Evolutionary conservation across 805 yeast genomes (phyloP), one percentile per base, ranked within the genome.

Genomic region (Sugiyamaella smithiae): DNA sequence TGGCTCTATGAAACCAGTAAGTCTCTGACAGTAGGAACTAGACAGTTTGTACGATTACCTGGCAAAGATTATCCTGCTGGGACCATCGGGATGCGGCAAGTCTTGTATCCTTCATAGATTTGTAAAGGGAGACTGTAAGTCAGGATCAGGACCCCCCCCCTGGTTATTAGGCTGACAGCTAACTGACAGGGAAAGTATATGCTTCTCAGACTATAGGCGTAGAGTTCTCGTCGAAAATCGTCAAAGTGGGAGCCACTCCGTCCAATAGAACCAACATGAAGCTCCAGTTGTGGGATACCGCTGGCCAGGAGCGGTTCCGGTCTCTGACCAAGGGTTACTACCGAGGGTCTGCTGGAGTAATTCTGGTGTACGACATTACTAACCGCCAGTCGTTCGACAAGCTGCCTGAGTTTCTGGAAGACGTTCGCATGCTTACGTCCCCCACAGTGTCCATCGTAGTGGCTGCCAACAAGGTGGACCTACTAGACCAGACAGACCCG

Each of bases 291-390:
- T 89, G 97, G 97, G 97, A 89, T 67, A 89, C 97, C 26, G 97
- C 97, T 1, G 97, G 97, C 45, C 97, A 89, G 71, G 97, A 89
- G 67, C 79, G 97, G 69, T 90, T 88, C 71, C 79, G 97, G 67
- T 95, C 97, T 26, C 87, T 88, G 62, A 89, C 97, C 12, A 80
- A 93, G 46, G 96, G 96, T 2, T 90, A 90, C 67, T 90, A 90
- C 65, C 75, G 97, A 62, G 97, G 97, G 33, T 95, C 97, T 0
- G 95, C 90, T 37, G 97, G 97, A 46, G 97, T 96, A 2, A 74
- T 89, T 53, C 83, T 89, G 49, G 95, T 88, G 29, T 90, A 88
- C 66, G 97, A 90, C 68, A 85, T 89, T 57, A 80, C 95, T 44
- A 87, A 86, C 65, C 79, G 90, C 11, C 89, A 84, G 63, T 78